Evolutionary conservation across 1,284 basidiomycete species (phyloP).

Genomic region (Cryptococcus floricola): DNA sequence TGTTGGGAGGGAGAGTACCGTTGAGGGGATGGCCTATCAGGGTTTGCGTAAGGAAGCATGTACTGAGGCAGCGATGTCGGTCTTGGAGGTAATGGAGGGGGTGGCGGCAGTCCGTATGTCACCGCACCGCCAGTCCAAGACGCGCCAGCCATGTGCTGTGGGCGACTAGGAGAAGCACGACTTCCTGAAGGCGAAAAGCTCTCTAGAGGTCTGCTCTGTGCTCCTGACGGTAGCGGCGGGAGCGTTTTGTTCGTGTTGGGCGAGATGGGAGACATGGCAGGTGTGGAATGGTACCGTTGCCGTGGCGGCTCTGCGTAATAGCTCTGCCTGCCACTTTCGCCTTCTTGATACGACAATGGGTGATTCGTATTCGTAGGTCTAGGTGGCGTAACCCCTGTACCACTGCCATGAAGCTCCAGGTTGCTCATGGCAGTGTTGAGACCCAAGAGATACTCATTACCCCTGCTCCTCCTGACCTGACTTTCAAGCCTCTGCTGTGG

Average conservation of each 20-base stretch:
- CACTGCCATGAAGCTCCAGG: constrained; percentile 1
- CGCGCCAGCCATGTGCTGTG: neutral
- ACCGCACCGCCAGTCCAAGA: neutral
- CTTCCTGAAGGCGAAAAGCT: neutral
- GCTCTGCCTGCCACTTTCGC: neutral
- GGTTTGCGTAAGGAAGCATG: neutral
- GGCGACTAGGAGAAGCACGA: neutral
- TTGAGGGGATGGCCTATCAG: neutral
- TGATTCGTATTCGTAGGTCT: neutral
- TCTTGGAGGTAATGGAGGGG: constrained; percentile 1
- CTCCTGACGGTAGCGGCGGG: constrained; percentile 11
- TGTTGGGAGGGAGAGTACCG: neutral
- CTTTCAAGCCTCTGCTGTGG: neutral
- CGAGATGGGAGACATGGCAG: neutral
- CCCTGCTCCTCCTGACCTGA: neutral
- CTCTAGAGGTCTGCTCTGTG: neutral
- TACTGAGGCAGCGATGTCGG: neutral
- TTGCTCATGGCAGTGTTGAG: constrained; percentile 6
- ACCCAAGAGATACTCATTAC: constrained; percentile 9
- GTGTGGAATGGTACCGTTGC: neutral
- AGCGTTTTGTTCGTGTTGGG: constrained; percentile 9
- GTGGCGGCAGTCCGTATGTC: neutral
- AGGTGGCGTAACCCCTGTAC: neutral
- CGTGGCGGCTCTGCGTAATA: too few relatives aligned
- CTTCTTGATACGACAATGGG: neutral